Evolutionary conservation across 2,329 filamentous ascomycete genomes (phyloP), one percentile per base, ranked within the genome.

Genomic region (Ceratocystis variospora): DNA sequence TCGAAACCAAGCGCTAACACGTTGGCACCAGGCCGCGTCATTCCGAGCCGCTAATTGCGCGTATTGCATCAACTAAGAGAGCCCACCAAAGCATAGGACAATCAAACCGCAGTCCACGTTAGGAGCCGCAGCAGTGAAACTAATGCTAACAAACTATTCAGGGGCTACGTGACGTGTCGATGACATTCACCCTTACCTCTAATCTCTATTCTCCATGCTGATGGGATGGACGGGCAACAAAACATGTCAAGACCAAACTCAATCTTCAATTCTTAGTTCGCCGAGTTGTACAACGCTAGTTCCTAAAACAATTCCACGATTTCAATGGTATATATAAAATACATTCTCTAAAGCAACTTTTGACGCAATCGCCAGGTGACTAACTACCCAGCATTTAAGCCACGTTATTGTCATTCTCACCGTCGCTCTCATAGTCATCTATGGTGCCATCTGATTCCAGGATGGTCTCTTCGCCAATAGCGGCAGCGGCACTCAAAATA

Each of bases 381-480:
- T 41, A 10, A 41, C 3, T 41, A 41, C 37, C 5, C 37, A 41
- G 12, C 10, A 41, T 41, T 15, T 15, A 41, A 15, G 3, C 12
- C 37, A 1, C 10, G n/a, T 41, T 41, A 3, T 15, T 4, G 37
- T 5, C 10, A 15, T 4, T 3, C 37, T 41, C 3, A 5, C 1
- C 37, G 37, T 15, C 0, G 37, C 0, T 12, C 37, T 41, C 37
- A 41, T 41, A 15, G 37, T 41, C 37, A 41, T 41, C 37, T 15
- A 41, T 5, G 2, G 37, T 41, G 3, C 33, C 33, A 7, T 48
- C 17, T 28, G 10, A 15, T 25, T 53, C 15, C 8, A 25, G 55
- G 28, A 66, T 57, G 28, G 66, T 63, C 37, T 50, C 28, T 1
- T 63, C 0, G 45, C 48, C 48, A 50, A 68, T 61, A 61, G 53